These are phyloP conservation scores for Lactarius tabidus DNA, from an alignment of 768 basidiomycete genomes.

Conservation along the genomic window DNA sequence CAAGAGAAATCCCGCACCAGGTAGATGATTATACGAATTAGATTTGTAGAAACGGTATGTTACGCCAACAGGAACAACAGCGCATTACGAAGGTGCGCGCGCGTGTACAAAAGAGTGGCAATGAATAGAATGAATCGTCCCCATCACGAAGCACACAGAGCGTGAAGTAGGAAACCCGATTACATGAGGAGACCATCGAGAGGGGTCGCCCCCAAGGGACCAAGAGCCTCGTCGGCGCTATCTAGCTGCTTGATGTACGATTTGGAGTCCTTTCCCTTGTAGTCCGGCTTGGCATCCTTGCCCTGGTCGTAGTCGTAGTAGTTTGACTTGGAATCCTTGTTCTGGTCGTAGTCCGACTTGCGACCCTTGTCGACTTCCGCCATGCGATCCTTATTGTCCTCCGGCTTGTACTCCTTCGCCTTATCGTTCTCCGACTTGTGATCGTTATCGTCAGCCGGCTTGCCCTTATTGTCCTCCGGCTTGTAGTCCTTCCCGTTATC, in stretches of 20 bases:
- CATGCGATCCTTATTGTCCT: too few species aligned
- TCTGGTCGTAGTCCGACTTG: too few species aligned
- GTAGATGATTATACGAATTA: not conserved
- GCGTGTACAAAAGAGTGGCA: constrained; percentile 6
- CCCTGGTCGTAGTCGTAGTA: too few species aligned
- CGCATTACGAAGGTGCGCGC: not conserved
- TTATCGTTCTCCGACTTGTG: not conserved
- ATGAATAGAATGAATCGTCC: constrained; percentile 1
- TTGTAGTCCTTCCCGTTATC: not conserved
- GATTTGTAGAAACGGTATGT: constrained; percentile 5
- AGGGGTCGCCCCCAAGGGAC: too few species aligned
- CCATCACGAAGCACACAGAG: not conserved
- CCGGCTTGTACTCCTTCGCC: not conserved
- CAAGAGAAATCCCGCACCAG: not conserved
- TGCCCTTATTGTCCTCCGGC: not conserved
- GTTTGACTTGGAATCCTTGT: too few species aligned
- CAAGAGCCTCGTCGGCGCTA: too few species aligned
- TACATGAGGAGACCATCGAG: not conserved
- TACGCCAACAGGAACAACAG: constrained; percentile 6
- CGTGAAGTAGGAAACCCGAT: not conserved
- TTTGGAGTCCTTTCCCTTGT: too few species aligned
- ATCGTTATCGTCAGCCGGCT: not conserved
- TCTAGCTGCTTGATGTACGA: too few species aligned
- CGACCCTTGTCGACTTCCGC: too few species aligned
- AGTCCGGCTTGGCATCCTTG: too few species aligned